Evolutionary conservation across 1,139 yeast species (phyloP).

Genomic region (Barnettozyma hawaiiensis): DNA sequence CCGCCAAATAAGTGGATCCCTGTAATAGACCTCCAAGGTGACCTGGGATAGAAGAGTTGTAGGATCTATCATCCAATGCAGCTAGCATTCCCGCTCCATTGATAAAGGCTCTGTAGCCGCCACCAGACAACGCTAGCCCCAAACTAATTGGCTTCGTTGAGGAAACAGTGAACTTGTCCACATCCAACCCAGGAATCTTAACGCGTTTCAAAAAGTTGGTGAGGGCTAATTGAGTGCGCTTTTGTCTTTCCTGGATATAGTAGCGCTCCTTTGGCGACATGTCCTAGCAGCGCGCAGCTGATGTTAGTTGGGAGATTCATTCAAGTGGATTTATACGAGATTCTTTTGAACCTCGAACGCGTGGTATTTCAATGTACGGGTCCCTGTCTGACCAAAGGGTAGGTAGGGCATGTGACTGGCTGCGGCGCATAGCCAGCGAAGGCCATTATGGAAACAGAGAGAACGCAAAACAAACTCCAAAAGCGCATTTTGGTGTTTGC

Average conservation of each 20-base stretch:
- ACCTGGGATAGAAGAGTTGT: slow-evolving; percentile 29
- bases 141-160: slow-evolving; percentile 34
- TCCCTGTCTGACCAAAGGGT: slow-evolving; percentile 35
- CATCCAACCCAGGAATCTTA: slow-evolving; percentile 36
- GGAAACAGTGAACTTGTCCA: slow-evolving; percentile 25
- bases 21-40: slow-evolving; percentile 50
- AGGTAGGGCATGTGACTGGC: slow-evolving; percentile 38
- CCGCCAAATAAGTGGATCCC: slow-evolving; percentile 49
- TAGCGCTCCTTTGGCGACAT: slow-evolving; percentile 30
- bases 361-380: slow-evolving; percentile 26
- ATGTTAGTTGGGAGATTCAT: neutral
- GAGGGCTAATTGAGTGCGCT: slow-evolving; percentile 30
- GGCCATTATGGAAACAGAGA: neutral
- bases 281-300: slow-evolving; percentile 2
- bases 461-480: neutral
- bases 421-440: slow-evolving; percentile 35
- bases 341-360: too few relatives aligned
- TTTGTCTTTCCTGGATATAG: slow-evolving; percentile 35
- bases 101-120: slow-evolving; percentile 67
- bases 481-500: slow-evolving; percentile 2
- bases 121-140: slow-evolving; percentile 65
- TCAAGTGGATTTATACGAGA: too few relatives aligned
- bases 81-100: slow-evolving; percentile 57
- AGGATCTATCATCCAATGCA: slow-evolving; percentile 46
- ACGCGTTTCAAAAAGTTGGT: slow-evolving; percentile 33